Evolutionary conservation across 2,329 filamentous ascomycete genomes (phyloP), one percentile per base, ranked within the genome.

Genomic region (Exophiala oligosperma): DNA sequence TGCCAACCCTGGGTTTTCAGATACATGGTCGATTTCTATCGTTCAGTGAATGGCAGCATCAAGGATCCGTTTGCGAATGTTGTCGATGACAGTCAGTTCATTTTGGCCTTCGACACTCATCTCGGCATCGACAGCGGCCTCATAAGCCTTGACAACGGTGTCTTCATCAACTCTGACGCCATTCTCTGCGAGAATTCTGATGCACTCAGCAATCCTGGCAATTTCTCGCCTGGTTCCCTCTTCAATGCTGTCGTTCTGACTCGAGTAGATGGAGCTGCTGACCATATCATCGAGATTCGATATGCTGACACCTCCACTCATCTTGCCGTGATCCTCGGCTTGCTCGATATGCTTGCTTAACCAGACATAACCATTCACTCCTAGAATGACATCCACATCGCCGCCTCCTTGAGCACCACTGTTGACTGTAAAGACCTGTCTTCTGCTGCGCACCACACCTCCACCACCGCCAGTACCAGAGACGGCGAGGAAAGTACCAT

Each of bases 341-440:
- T 81, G 82, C 65, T 90, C 86, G 6, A 89, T 77, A 68, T 96
- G 91, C 77, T 91, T 92, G 74, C 88, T 87, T 69, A 97, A 92
- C 89, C 91, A 99, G 58, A 97, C 92, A 72, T 95, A 97, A 1
- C 94, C 94, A 69, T 99, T 99, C 40, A 99, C 94, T 2, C 94
- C 94, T 1, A 99, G 80, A 52, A 96, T 83, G 6, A 97, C 85
- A 70, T 97, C 91, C 28, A 99, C 84, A 21, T 74, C 75, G 1
- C 77, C 78, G 7, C 75, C 74, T 8, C 73, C 74, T 4, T 77
- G 78, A 35, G 76, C 74, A 11, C 74, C 72, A 12, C 74, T 75
- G 49, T 65, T 65, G 67, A 96, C 78, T 0, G 91, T 94, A 83
- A 94, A 96, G 41, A 94, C 88, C 77, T 99, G 94, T 57, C 92